Evolutionary conservation across 2,329 filamentous ascomycete genomes (phyloP).

Genomic region (Sclerotinia trifoliorum): DNA sequence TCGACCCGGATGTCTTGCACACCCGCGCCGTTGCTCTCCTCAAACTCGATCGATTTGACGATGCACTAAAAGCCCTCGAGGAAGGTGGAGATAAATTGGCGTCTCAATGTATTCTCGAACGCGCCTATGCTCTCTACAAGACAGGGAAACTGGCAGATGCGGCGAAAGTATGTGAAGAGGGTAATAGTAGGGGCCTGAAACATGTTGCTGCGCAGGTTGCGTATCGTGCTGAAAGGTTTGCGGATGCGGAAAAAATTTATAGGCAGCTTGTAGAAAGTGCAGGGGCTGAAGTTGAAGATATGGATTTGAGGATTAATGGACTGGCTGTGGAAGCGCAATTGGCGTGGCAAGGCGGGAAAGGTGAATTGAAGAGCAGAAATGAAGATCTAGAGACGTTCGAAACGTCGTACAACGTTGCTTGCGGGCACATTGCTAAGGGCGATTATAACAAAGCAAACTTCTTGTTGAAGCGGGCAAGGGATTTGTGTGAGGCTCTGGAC

Average conservation of each 20-base stretch:
- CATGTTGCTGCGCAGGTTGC: conserved; percentile 66
- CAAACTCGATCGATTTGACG: conserved; percentile 79
- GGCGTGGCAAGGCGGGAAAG: conserved; percentile 59
- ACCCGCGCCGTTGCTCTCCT: conserved; percentile 72
- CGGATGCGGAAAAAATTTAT: conserved; percentile 64
- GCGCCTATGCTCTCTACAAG: conserved; percentile 83
- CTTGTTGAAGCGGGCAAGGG: conserved; percentile 66
- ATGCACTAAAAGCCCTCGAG: conserved; percentile 68
- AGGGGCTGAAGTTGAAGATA: conserved; percentile 59
- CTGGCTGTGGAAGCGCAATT: conserved; percentile 70
- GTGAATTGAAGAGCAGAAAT: conserved; percentile 35
- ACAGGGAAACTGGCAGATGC: conserved; percentile 67
- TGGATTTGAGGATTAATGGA: conserved; percentile 75
- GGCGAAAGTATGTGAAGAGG: conserved; percentile 37
- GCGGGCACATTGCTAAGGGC: conserved; percentile 66
- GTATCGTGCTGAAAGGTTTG: conserved; percentile 74
- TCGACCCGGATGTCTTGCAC: conserved; percentile 59
- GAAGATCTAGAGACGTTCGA: conserved; percentile 75
- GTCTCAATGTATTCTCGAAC: conserved; percentile 63
- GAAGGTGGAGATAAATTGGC: conserved; percentile 61
- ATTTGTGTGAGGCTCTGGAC: conserved; percentile 70
- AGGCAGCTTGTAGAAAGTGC: conserved; percentile 51
- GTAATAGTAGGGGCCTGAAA: conserved; percentile 35
- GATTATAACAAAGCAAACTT: conserved; percentile 64
- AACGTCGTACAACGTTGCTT: conserved; percentile 78